Percentiles rank a stretch among this genome's conserved stretches.
phyloP scores from a whole-genome alignment of 1,139 yeast species.

The Yamadazyma conglobata region DNA sequence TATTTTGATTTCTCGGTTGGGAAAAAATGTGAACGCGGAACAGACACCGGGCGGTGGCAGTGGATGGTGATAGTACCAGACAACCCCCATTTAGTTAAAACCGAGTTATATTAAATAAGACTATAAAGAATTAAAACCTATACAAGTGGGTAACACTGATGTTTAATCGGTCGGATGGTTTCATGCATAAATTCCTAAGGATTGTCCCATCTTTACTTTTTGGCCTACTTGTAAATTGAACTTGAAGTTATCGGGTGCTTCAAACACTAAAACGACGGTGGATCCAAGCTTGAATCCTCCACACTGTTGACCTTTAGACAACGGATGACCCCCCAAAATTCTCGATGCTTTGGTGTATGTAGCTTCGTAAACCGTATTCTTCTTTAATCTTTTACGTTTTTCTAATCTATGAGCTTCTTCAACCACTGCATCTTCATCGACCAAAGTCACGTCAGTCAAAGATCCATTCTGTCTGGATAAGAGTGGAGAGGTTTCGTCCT shows the following conservation, averaged over 20 bases:
- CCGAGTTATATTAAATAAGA: no score
- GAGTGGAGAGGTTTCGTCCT: conserved; percentile 39
- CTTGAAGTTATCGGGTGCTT: conserved; percentile 80
- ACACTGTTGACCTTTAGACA: conserved; percentile 88
- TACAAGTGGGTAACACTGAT: no score
- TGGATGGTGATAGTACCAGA: no score
- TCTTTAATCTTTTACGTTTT: conserved; percentile 44
- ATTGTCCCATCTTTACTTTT: conserved; percentile 80
- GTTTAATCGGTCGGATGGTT: no score
- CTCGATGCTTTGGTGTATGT: conserved; percentile 80
- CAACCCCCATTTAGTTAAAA: no score
- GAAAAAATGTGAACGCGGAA: no score
- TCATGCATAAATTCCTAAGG: conserved; percentile 55
- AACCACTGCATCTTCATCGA: conserved; percentile 7
- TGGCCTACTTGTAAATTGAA: conserved; percentile 72
- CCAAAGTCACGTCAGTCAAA: conserved; percentile 3
- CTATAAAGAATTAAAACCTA: no score
- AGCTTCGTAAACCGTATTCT: conserved; percentile 91
- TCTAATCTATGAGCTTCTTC: conserved; percentile 4
- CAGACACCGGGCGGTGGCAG: no score
- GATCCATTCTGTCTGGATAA: conserved; percentile 11
- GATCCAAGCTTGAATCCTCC: conserved; percentile 97
- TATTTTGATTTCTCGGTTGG: no score
- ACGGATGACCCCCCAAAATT: conserved; percentile 83
- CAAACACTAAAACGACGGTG: conserved; percentile 93